Base-by-base conservation (phyloP, 2,329 filamentous ascomycete species). In the Colletotrichum abscissum region DNA sequence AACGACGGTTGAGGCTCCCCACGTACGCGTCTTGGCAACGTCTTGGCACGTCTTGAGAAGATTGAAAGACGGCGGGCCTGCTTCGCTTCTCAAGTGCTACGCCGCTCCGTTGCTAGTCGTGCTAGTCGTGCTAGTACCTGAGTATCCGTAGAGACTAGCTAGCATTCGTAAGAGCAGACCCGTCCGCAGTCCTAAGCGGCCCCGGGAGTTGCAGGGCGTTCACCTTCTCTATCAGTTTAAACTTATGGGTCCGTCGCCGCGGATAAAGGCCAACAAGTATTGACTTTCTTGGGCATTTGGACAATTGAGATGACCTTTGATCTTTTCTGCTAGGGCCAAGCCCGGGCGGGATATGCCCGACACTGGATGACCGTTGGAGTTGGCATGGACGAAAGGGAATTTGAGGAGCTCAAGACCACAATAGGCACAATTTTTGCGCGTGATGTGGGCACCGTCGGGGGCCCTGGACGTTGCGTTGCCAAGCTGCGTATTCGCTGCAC, bases 41-140 rank as follows among this genome's bases (percentile, higher is more conserved):
- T 72, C 69, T 72, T 72, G 65, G 69, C 69, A 72, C 16, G 64
- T 69, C 33, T 49, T 68, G 57, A 38, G 55, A 57, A 66, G 46
- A 62, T 66, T 66, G 54, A 57, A 38, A 4, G 4, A 62, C 30
- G 33, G 26, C 59, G 8, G 38, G 55, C 28, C 54, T n/a, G 22
- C 28, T 33, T 42, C 38, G 38, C 38, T 42, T 42, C 42, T 16
- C 19, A 49, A 49, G 42, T 42, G 19, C 42, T 22, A 49, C 42
- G 42, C 19, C 42, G 42, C 42, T 49, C 19, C 19, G 19, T 49
- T 49, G 8, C 42, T 42, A 42, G 38, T 42, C 38, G 38, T 42
- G 38, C 38, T 42, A 42, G 38, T 26, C 24, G 24, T 24, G 24
- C 24, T 42, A 42, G 26, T 26, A 26, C 7, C 38, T 42, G 38